Conservation (phyloP, 1,284 basidiomycete genomes). For the Ganoderma multipileum region DNA sequence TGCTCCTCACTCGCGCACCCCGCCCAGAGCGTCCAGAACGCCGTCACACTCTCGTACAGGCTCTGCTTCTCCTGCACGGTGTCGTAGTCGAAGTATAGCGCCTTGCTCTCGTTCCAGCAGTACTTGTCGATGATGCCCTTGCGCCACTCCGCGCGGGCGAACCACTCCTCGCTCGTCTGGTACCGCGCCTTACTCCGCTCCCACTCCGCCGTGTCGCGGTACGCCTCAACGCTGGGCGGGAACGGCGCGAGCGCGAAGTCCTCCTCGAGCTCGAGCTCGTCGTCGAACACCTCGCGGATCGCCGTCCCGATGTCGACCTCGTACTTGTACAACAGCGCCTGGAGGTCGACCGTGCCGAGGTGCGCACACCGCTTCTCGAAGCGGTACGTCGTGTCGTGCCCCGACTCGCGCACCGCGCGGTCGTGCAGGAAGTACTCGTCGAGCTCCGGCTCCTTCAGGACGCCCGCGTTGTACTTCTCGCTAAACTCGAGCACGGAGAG, state of each 20-base stretch:
- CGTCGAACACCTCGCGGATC: constrained; percentile 94
- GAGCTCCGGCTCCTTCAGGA: constrained; percentile 85
- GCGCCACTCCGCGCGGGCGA: constrained; percentile 84
- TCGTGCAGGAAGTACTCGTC: constrained; percentile 99
- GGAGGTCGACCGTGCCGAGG: constrained; percentile 95
- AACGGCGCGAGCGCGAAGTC: constrained; percentile 92
- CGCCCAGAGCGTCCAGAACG: constrained; percentile 97
- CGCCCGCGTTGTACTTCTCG: constrained; percentile 91
- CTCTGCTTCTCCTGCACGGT: constrained; percentile 90
- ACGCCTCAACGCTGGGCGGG: constrained; percentile 86
- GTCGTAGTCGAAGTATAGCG: constrained; percentile 97
- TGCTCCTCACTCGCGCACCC: constrained; percentile 96
- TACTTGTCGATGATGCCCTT: constrained; percentile 91
- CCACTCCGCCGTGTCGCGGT: constrained; percentile 59
- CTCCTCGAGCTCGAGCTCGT: constrained; percentile 89
- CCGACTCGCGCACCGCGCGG: constrained; percentile 91
- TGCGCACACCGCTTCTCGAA: constrained; percentile 97
- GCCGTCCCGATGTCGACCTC: constrained; percentile 94
- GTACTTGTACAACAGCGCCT: constrained; percentile 92
- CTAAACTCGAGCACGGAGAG: constrained; percentile 98
- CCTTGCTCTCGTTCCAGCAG: constrained; percentile 96
- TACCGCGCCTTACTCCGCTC: constrained; percentile 67
- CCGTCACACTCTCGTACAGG: constrained; percentile 94
- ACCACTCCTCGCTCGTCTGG: constrained; percentile 90
- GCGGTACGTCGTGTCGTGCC: constrained; percentile 97